Evolutionary conservation across 495 filamentous ascomycete species (phyloP).

Genomic region (Penicillium canescens): DNA sequence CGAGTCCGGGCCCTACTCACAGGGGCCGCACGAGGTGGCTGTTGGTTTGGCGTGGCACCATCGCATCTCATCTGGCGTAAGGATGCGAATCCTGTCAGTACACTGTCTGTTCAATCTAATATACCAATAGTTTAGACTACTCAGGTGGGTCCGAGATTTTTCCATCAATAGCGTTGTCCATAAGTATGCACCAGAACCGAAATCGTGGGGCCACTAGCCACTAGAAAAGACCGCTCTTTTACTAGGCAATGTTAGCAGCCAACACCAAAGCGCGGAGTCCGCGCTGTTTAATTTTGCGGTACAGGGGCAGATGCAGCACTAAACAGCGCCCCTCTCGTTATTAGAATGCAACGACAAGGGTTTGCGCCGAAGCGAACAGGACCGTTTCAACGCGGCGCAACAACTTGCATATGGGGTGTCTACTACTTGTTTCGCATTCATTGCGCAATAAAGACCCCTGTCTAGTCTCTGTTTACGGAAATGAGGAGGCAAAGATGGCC

Average conservation of each 20-base stretch:
- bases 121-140: no score
- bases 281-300: no score
- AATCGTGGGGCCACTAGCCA: no score
- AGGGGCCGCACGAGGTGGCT: not conserved
- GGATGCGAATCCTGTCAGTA: conserved; percentile 1
- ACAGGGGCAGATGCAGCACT: not conserved
- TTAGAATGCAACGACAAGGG: conserved; percentile 13
- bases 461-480: conserved; percentile 5
- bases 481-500: conserved; percentile 1
- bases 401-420: conserved; percentile 1
- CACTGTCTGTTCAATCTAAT: no score
- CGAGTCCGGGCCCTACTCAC: not conserved
- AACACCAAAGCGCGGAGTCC: no score
- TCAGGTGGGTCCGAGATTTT: no score
- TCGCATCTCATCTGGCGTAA: not conserved
- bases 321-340: conserved; percentile 3
- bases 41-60: not conserved
- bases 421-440: conserved; percentile 13
- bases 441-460: conserved; percentile 12
- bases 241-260: no score
- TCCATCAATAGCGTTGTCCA: no score
- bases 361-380: conserved; percentile 11
- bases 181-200: no score
- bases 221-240: no score
- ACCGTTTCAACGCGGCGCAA: conserved; percentile 6